These are phyloP conservation scores for Oidiodendron maius DNA, from an alignment of 495 filamentous ascomycete species.

Conservation along the genomic window DNA sequence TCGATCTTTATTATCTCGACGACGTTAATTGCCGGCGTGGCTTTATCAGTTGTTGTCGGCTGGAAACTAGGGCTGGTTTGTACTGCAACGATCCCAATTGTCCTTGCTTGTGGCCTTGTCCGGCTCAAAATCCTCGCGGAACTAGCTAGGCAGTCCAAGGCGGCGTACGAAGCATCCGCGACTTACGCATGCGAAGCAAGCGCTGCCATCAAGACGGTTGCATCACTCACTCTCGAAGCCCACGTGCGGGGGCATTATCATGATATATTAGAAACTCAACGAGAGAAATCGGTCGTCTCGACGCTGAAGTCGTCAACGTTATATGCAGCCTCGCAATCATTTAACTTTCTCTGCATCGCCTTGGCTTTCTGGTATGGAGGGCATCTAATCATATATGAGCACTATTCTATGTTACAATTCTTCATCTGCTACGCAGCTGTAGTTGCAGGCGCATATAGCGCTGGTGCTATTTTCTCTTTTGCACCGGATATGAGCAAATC, in stretches of 20 bases:
- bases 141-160: conserved; percentile 46
- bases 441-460: conserved; percentile 37
- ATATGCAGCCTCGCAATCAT: neutral
- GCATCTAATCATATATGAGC: conserved; percentile 28
- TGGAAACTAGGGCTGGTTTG: conserved; percentile 59
- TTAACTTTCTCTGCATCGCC: neutral
- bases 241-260: conserved; percentile 21
- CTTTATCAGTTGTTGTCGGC: conserved; percentile 50
- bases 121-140: conserved; percentile 33
- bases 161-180: conserved; percentile 33
- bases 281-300: conserved; percentile 23
- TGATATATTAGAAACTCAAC: conserved; percentile 30
- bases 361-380: conserved; percentile 27
- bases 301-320: neutral
- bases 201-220: conserved; percentile 48
- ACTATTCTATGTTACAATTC: conserved; percentile 53
- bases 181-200: conserved; percentile 49
- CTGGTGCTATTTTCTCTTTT: neutral
- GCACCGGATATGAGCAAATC: conserved; percentile 32
- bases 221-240: conserved; percentile 44
- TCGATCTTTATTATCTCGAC: conserved; percentile 26
- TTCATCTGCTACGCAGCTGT: conserved; percentile 58
- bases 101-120: conserved; percentile 41
- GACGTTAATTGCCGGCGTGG: conserved; percentile 39
- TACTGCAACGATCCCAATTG: conserved; percentile 47